phyloP scores from a whole-genome alignment of 192 early-diverging fungal species.

The Coemansia sp. region DNA sequence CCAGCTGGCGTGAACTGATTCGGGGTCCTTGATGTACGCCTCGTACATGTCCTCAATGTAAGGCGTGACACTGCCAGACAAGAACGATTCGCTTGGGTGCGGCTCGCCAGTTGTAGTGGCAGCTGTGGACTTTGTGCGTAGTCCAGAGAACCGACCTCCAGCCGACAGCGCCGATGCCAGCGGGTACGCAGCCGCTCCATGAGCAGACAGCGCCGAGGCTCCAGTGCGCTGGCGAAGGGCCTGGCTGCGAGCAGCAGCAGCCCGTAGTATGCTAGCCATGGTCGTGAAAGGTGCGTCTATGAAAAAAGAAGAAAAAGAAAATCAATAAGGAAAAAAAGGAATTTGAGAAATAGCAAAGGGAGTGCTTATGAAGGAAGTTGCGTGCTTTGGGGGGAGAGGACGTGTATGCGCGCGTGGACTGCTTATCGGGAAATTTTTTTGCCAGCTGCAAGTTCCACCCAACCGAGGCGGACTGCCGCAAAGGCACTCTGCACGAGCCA shows the following conservation, averaged over 20 bases:
- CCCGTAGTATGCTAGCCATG: constrained; percentile 51
- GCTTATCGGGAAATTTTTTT: constrained; percentile 10
- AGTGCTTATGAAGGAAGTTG: background rate
- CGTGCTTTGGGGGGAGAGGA: background rate
- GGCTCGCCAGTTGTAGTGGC: constrained; percentile 26
- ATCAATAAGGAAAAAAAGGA: background rate
- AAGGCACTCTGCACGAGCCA: constrained; percentile 8
- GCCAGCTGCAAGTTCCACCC: background rate
- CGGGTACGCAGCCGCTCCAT: constrained; percentile 11
- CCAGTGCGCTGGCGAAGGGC: constrained; percentile 42
- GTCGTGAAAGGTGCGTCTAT: constrained; percentile 8
- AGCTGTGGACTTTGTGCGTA: constrained; percentile 41
- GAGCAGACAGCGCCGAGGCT: constrained; percentile 17
- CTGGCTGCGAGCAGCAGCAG: constrained; percentile 43
- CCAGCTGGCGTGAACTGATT: constrained; percentile 93
- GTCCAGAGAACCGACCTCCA: constrained; percentile 7
- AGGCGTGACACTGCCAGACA: constrained; percentile 78
- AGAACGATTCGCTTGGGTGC: constrained; percentile 75
- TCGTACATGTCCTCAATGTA: constrained; percentile 97
- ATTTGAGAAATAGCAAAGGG: background rate
- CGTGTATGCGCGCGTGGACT: background rate
- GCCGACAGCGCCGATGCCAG: constrained; percentile 21
- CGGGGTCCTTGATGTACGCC: constrained; percentile 87
- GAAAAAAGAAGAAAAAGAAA: constrained; percentile 2
- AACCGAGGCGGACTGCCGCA: background rate